Evolutionary conservation across 1,139 yeast species (phyloP), one percentile per base, ranked within the genome.

Genomic region (Kodamaea sp.): DNA sequence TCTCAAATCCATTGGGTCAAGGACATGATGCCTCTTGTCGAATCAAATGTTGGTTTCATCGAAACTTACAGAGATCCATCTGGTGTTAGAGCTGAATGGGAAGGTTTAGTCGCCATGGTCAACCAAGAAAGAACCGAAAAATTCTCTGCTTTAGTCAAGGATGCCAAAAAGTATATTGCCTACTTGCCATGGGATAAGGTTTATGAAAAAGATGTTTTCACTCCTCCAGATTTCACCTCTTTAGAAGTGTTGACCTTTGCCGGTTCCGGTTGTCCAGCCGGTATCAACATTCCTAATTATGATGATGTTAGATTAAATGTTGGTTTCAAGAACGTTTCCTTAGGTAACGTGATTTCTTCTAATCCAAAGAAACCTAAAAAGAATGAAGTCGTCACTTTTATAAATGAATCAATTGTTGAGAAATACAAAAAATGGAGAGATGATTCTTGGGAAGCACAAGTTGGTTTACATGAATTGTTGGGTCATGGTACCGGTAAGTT

Each of bases 401-500:
- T 88, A 38, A 58, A 61, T 29, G 73, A 70, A 2, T 61, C 64
- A 6, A 76, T 81, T 43, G 77, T 73, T 46, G 78, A 66, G 6
- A 54, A 78, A 34, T 86, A 76, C 66, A 79, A 81, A 46, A 79
- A 81, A 57, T 83, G 85, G 70, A 76, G 89, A 53, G 84, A 80
- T 34, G 90, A 84, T 38, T 84, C 95, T 1, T 88, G 87, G 58
- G 96, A 88, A 60, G 94, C 87, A 30, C 96, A 87, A 62, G 96
- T 88, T 35, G 96, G 96, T 38, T 83, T 87, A 53, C 96, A 88
- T 60, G 96, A 88, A 62, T 71, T 88, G 46, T 72, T 88, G 45
- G 96, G 96, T n/a, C 96, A 88, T 57, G 96, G 96, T 33, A 80
- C 92, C 6, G 96, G 96, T 37, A 87, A 87, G 59, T 68, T 88